Conservation (phyloP, 139 green algal genomes). For the Microglena sp. region DNA sequence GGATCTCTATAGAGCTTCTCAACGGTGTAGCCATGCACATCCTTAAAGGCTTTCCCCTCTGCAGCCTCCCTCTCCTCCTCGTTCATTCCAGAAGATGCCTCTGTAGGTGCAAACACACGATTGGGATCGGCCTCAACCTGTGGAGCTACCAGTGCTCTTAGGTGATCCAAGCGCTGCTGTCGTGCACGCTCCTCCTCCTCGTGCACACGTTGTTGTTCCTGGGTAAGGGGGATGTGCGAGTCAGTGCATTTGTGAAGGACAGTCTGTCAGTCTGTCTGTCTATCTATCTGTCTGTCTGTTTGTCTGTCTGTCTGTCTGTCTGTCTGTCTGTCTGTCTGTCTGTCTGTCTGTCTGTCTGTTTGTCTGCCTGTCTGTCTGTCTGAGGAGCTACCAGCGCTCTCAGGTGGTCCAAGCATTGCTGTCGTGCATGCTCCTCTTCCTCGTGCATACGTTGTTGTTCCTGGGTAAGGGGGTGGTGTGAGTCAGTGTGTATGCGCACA, state of each 20-base stretch:
- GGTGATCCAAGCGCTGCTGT: slow-evolving; percentile 15
- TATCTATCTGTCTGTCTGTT: too few species aligned
- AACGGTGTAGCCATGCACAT: slow-evolving; percentile 24
- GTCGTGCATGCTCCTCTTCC: background rate
- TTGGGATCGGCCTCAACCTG: slow-evolving; percentile 19
- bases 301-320: too few species aligned
- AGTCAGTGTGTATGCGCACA: too few species aligned
- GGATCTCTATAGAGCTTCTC: slow-evolving; percentile 26
- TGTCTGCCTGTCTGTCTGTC: too few species aligned
- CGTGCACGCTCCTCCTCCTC: slow-evolving; percentile 6
- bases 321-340: too few species aligned
- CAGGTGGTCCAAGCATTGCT: slow-evolving; percentile 15
- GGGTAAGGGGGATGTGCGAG: too few species aligned
- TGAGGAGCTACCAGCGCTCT: slow-evolving; percentile 21
- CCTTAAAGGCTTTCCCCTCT: slow-evolving; percentile 13
- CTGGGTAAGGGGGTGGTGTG: too few species aligned
- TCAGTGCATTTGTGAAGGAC: too few species aligned
- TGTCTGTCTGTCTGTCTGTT: too few species aligned
- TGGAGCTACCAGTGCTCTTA: slow-evolving; percentile 17
- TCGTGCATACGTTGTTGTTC: background rate
- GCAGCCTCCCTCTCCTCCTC: slow-evolving; percentile 4
- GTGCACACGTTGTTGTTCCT: background rate
- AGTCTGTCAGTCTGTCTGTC: too few species aligned
- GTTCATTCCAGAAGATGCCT: background rate
- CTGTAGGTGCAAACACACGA: slow-evolving; percentile 15